Conservation (phyloP, 2,329 filamentous ascomycete species). For the Cercospora sojina region DNA sequence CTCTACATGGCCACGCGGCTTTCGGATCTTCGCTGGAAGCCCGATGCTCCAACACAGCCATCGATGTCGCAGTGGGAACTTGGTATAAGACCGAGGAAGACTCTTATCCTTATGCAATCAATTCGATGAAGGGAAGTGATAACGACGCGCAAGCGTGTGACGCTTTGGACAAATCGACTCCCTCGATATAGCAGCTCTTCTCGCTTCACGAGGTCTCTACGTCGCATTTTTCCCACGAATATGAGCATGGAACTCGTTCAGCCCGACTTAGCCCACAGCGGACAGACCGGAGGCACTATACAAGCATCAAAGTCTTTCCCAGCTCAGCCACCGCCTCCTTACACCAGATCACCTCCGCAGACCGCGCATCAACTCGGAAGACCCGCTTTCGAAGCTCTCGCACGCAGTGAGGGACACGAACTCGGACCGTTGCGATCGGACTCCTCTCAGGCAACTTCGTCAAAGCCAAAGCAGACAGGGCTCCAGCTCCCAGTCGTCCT, state of each 20-base stretch:
- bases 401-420: background rate
- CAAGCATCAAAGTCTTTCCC: background rate
- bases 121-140: background rate
- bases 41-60: background rate
- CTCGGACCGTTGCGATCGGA: background rate
- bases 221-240: background rate
- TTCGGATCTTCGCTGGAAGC: background rate
- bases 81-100: background rate
- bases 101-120: background rate
- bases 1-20: background rate
- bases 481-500: constrained; percentile 5
- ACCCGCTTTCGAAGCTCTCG: background rate
- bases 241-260: background rate
- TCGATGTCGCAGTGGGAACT: background rate
- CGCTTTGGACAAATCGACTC: background rate
- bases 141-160: background rate
- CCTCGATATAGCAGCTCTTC: background rate
- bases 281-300: background rate
- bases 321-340: background rate
- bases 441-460: background rate
- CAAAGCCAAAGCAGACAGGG: background rate
- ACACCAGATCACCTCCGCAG: background rate
- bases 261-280: background rate
- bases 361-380: background rate
- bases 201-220: background rate